A percentile compares a stretch with the other conserved stretches of the same genome.
Conservation (phyloP, 257 asterid genomes). For the Scutellaria baicalensis region DNA sequence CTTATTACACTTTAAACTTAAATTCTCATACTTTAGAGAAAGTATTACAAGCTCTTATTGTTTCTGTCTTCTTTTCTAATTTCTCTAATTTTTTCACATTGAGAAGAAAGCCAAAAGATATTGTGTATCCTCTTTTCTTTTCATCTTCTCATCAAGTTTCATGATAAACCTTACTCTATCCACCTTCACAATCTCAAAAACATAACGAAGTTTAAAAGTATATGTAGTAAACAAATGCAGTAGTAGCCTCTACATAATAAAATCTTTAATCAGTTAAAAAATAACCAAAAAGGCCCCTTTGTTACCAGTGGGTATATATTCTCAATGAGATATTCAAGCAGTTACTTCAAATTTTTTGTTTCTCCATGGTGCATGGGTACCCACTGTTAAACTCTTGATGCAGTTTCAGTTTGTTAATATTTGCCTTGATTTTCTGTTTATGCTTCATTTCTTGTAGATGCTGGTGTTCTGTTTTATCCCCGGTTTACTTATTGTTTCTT, state of each 20-base stretch:
- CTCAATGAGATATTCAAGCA: neutral
- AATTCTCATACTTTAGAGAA: neutral
- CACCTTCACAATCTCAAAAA: neutral
- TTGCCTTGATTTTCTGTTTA: conserved; percentile 4
- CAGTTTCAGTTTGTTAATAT: neutral
- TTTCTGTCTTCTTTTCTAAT: neutral
- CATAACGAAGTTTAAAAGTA: neutral
- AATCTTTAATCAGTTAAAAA: neutral
- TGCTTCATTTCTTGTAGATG: neutral
- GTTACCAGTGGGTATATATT: neutral
- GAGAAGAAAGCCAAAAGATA: neutral
- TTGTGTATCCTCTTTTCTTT: neutral
- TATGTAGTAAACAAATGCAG: neutral
- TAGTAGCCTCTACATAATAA: neutral
- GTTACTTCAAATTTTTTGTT: neutral
- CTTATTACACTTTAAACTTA: neutral
- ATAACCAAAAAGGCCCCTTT: neutral
- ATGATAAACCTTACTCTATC: neutral
- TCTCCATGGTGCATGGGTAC: conserved; percentile 2
- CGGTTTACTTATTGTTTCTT: neutral
- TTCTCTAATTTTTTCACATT: neutral
- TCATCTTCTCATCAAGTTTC: neutral
- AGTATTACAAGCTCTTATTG: neutral
- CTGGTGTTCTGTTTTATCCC: conserved; percentile 19
- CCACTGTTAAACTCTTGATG: neutral